A percentile compares a stretch with the other conserved stretches of the same genome.
phyloP scores from a whole-genome alignment of 192 early-diverging fungal genomes.

The Backusella westeae region DNA sequence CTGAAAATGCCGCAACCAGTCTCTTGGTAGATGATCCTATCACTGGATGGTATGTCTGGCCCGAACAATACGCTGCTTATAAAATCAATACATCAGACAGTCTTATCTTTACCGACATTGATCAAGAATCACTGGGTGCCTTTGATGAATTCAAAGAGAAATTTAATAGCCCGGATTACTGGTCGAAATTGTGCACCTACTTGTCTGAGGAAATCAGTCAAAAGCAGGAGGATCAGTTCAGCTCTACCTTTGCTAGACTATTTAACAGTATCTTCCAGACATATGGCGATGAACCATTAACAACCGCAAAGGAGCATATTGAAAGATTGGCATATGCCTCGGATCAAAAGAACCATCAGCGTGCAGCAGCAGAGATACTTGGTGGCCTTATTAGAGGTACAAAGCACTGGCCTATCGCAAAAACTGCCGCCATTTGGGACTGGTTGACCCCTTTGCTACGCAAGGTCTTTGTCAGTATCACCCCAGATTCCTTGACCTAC shows the following conservation, averaged over 20 bases:
- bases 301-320: conserved; percentile 54
- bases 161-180: conserved; percentile 61
- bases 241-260: conserved; percentile 53
- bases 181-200: conserved; percentile 62
- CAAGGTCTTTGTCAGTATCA: conserved; percentile 59
- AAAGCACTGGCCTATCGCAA: conserved; percentile 76
- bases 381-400: conserved; percentile 81
- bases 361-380: conserved; percentile 78
- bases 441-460: conserved; percentile 65
- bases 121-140: conserved; percentile 53
- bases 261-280: conserved; percentile 71
- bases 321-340: conserved; percentile 44
- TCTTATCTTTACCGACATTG: conserved; percentile 48
- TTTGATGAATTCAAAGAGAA: conserved; percentile 51
- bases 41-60: conserved; percentile 85
- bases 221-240: conserved; percentile 66
- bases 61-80: conserved; percentile 57
- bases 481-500: conserved; percentile 71
- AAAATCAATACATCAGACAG: conserved; percentile 24
- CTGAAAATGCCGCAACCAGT: conserved; percentile 16
- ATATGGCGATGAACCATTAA: conserved; percentile 52
- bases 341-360: conserved; percentile 76
- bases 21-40: conserved; percentile 59
- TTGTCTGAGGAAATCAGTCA: conserved; percentile 67
- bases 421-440: conserved; percentile 60